Conservation (phyloP, 2,329 filamentous ascomycete species). For the Plectosphaerella cucumerina region DNA sequence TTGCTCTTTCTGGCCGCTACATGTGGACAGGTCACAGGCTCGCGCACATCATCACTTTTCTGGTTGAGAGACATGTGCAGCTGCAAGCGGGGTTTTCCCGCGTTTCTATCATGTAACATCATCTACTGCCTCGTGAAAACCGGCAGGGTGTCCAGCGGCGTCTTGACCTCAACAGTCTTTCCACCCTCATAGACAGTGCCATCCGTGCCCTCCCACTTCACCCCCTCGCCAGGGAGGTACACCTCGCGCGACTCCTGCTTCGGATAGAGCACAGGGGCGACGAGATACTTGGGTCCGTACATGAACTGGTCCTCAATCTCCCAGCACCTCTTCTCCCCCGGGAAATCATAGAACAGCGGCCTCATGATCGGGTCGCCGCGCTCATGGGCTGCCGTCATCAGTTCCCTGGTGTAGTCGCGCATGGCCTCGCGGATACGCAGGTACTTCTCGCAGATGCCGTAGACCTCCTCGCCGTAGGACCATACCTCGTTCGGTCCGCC, state of each 20-base stretch:
- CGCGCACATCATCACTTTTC: too few relatives aligned
- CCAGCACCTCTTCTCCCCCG: slow-evolving; percentile 49
- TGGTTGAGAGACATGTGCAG: too few relatives aligned
- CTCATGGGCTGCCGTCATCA: slow-evolving; percentile 57
- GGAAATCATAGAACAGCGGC: slow-evolving; percentile 60
- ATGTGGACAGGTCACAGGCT: too few relatives aligned
- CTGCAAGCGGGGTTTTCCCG: too few relatives aligned
- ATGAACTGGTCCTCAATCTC: slow-evolving; percentile 57
- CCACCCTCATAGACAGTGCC: slow-evolving; percentile 8
- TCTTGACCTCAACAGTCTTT: slow-evolving; percentile 7
- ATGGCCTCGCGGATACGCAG: slow-evolving; percentile 52
- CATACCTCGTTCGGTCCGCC: slow-evolving; percentile 60
- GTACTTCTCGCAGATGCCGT: slow-evolving; percentile 55
- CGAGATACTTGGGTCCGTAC: slow-evolving; percentile 56
- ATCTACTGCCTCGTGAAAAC: slow-evolving; percentile 7
- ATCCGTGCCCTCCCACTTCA: slow-evolving; percentile 8
- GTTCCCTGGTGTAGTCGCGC: slow-evolving; percentile 48
- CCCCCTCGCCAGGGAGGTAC: slow-evolving; percentile 42
- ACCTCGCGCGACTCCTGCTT: slow-evolving; percentile 37
- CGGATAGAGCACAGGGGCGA: slow-evolving; percentile 49
- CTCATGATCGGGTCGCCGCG: slow-evolving; percentile 58
- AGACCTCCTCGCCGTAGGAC: slow-evolving; percentile 58
- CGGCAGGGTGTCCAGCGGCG: slow-evolving; percentile 11
- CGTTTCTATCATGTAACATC: not conserved
- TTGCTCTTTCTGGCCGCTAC: too few relatives aligned